A percentile compares a stretch with the other conserved stretches of the same genome.
phyloP scores from a whole-genome alignment of 2,329 filamentous ascomycete genomes.

The Chaetoscypha palmicola region DNA sequence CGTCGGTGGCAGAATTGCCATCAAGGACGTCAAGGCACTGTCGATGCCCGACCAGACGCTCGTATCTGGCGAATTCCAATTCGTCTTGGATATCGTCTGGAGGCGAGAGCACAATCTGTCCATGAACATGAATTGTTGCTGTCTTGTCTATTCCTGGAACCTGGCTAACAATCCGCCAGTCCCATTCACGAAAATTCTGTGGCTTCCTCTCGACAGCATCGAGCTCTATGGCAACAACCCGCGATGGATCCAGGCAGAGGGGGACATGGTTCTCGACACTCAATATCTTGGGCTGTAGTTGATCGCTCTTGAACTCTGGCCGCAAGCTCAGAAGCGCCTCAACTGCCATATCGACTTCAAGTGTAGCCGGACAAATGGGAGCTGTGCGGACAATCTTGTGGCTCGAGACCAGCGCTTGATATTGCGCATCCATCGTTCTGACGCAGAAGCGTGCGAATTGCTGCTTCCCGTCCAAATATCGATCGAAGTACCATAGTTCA shows the following conservation, averaged over 20 bases:
- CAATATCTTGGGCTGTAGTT: constrained; percentile 3
- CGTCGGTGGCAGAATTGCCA: constrained; percentile 2
- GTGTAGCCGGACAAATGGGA: constrained; percentile 15
- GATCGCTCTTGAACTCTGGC: background rate
- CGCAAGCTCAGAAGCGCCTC: constrained; percentile 10
- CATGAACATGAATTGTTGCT: constrained; percentile 2
- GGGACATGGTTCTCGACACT: constrained; percentile 7
- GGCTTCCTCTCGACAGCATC: background rate
- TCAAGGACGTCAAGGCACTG: constrained; percentile 5
- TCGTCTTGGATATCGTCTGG: background rate
- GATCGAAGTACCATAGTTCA: constrained; percentile 13
- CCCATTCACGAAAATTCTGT: background rate
- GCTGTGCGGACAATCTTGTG: constrained; percentile 16
- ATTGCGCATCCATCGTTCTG: constrained; percentile 13
- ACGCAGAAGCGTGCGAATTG: constrained; percentile 11
- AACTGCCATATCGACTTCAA: constrained; percentile 12
- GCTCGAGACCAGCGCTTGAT: constrained; percentile 4
- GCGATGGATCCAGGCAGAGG: constrained; percentile 8
- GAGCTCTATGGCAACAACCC: background rate
- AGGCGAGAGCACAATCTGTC: constrained; percentile 1
- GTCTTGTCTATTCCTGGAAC: background rate
- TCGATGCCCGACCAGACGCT: constrained; percentile 1
- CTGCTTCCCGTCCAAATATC: constrained; percentile 12
- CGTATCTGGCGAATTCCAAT: constrained; percentile 5
- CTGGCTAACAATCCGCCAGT: background rate